These are phyloP conservation scores for Cladosporium austrohemisphaericum DNA, from an alignment of 2,329 filamentous ascomycete species.

Conservation along the genomic window DNA sequence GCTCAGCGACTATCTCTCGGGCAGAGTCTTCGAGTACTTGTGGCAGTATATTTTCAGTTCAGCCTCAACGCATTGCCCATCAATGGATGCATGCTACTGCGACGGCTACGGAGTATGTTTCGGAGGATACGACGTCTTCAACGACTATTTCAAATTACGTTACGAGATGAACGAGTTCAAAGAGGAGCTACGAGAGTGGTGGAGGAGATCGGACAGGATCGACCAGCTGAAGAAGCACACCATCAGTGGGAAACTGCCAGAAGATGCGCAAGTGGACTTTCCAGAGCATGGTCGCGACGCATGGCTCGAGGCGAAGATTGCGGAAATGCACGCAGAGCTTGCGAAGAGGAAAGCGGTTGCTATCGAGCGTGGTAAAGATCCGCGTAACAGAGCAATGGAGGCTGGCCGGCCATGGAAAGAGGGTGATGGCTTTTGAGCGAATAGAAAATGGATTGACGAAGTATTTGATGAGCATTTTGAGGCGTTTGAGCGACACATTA, in stretches of 20 bases:
- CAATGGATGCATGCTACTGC: conserved; percentile 58
- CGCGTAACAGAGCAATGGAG: conserved; percentile 50
- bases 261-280: conserved; percentile 32
- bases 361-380: conserved; percentile 49
- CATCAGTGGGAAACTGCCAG: conserved; percentile 38
- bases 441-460: no score
- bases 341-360: conserved; percentile 43
- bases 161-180: conserved; percentile 41
- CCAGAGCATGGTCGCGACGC: conserved; percentile 43
- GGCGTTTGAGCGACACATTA: not conserved
- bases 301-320: conserved; percentile 44
- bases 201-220: conserved; percentile 37
- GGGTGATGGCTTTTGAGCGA: conserved; percentile 45
- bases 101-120: conserved; percentile 63
- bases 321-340: conserved; percentile 41
- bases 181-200: conserved; percentile 42
- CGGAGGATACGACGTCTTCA: conserved; percentile 47
- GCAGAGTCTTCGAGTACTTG: conserved; percentile 60
- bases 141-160: conserved; percentile 47
- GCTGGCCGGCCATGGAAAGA: conserved; percentile 53
- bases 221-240: conserved; percentile 36
- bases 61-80: conserved; percentile 46
- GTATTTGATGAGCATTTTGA: not conserved
- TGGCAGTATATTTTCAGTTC: conserved; percentile 62
- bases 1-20: conserved; percentile 53